Evolutionary conservation across 352 stramenopile species (phyloP), one percentile per base, ranked within the genome.

Genomic region (Phytophthora niederhauseri): DNA sequence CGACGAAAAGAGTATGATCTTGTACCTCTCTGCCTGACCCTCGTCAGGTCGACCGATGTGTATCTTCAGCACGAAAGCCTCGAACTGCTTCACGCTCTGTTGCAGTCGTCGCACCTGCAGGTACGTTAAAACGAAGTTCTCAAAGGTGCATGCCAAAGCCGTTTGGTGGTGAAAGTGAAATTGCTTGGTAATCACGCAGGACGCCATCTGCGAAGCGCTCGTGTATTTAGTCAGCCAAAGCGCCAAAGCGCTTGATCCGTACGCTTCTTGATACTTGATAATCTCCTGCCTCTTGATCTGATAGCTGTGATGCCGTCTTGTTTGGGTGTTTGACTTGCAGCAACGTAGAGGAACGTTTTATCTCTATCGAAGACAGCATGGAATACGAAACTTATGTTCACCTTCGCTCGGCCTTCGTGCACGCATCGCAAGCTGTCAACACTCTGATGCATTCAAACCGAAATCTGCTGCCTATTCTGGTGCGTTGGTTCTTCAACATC

Each of bases 31-130:
- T 75, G 66, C 5, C 56, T 85, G 2, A 51, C 48, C 22, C 61
- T 88, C 6, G 56, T 91, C 8, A 64, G 78, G 15, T 76, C 80
- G 12, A 55, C 30, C 2, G 66, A 82, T 31, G 59, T 84, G 1
- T 75, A 64, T 17, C 64, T 90, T n/a, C 81, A 87, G 34, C 84
- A 90, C 38, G 81, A 91, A 65, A 82, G 75, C 1, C 69, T 93
- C 7, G 85, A 90, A 46, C 62, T 93, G 5, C 64, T 89, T 7
- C 81, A 91, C 46, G 59, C 68, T 24, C 63, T 90, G 3, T 66
- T 93, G 31, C 72, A 82, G 28, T 70, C 57, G 11, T 43, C 24
- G 4, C 61, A 68, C 6, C 52, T 84, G 2, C 77, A 87, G 75
- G 79, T 87, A 54, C 36, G 41, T 22, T 48, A 17, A 48, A 17